A percentile compares a stretch with the other conserved stretches of the same genome.
Conservation (phyloP, 768 basidiomycete species). For the Xerocomus brunneocitrinus region DNA sequence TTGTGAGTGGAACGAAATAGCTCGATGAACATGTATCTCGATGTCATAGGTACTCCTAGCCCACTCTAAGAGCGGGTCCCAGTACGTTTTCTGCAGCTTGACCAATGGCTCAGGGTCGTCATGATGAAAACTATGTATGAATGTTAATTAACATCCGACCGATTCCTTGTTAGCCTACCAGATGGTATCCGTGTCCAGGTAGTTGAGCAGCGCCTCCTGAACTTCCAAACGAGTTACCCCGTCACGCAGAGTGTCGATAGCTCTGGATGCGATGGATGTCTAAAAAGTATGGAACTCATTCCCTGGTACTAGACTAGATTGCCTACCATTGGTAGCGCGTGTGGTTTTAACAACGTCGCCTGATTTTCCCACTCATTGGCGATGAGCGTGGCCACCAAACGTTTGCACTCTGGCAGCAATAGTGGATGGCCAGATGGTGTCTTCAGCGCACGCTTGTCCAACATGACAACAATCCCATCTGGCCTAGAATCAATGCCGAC, state of each 20-base stretch:
- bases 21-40: constrained; percentile 63
- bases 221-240: constrained; percentile 56
- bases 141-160: not conserved
- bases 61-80: constrained; percentile 88
- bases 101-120: constrained; percentile 73
- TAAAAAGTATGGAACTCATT: constrained; percentile 30
- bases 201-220: constrained; percentile 65
- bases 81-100: constrained; percentile 72
- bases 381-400: constrained; percentile 75
- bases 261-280: constrained; percentile 91
- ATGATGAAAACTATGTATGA: constrained; percentile 66
- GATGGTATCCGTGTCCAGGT: constrained; percentile 92
- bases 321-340: constrained; percentile 85
- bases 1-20: constrained; percentile 68
- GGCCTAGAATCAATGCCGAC: constrained; percentile 68
- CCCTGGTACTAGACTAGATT: not conserved
- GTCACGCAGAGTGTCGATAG: constrained; percentile 73
- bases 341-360: constrained; percentile 76
- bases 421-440: constrained; percentile 83
- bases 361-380: constrained; percentile 98
- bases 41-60: constrained; percentile 60
- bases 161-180: constrained; percentile 46
- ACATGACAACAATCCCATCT: constrained; percentile 54
- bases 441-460: constrained; percentile 82
- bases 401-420: constrained; percentile 63